Evolutionary conservation across 164 flowering plant species (phyloP).

Genomic region (Chimonanthus salicifolius): DNA sequence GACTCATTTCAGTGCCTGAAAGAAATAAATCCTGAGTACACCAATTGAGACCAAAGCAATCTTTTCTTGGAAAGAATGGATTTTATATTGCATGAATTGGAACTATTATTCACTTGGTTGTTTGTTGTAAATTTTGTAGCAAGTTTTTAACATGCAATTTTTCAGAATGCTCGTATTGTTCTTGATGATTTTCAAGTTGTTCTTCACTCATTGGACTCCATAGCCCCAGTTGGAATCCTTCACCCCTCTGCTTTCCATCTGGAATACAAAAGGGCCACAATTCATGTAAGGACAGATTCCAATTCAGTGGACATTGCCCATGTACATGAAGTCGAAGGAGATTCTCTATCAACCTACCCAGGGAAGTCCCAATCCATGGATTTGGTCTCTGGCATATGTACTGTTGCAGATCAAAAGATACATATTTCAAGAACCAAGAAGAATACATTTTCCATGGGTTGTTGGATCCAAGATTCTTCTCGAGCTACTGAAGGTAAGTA

Average conservation of each 20-base stretch:
- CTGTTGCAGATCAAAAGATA: constrained; percentile 25
- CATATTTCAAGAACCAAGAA: constrained; percentile 44
- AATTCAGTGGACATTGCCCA: constrained; percentile 21
- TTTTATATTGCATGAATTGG: neutral
- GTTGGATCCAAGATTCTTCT: constrained; percentile 62
- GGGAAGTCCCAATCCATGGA: constrained; percentile 20
- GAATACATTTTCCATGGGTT: constrained; percentile 60
- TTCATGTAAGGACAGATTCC: constrained; percentile 14
- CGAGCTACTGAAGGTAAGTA: constrained; percentile 52
- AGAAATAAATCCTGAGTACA: no score
- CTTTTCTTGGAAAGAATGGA: no score
- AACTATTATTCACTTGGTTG: neutral
- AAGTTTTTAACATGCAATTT: constrained; percentile 21
- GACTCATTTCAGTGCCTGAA: no score
- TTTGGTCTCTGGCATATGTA: constrained; percentile 18
- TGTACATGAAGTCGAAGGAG: constrained; percentile 64
- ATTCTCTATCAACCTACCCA: constrained; percentile 24
- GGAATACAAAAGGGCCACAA: constrained; percentile 44
- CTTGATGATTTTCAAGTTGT: constrained; percentile 70
- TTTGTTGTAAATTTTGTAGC: constrained; percentile 1
- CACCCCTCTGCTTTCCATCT: constrained; percentile 87
- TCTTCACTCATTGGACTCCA: constrained; percentile 73
- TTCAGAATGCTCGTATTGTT: constrained; percentile 81
- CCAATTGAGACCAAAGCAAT: no score
- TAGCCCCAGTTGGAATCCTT: constrained; percentile 86